Conservation (phyloP, 768 basidiomycete genomes). For the Amanita phalloides region DNA sequence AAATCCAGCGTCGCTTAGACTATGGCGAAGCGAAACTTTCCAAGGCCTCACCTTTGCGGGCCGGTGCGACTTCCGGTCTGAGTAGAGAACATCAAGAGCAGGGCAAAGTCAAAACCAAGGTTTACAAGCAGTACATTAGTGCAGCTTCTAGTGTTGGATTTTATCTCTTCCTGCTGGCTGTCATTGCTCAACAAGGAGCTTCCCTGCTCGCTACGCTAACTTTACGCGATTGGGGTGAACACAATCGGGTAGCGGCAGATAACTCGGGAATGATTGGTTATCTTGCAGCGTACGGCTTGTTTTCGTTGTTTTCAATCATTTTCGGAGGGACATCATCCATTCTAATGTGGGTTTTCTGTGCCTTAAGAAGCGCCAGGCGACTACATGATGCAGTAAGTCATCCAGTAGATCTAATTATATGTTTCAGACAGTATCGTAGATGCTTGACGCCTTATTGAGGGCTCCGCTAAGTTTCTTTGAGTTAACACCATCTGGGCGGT, state of each 20-base stretch:
- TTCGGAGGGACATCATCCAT: slow-evolving; percentile 47
- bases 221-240: slow-evolving; percentile 76
- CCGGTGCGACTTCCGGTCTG: slow-evolving; percentile 32
- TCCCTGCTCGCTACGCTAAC: slow-evolving; percentile 53
- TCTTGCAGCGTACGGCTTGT: slow-evolving; percentile 55
- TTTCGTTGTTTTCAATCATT: slow-evolving; percentile 47
- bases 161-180: slow-evolving; percentile 45
- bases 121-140: slow-evolving; percentile 70
- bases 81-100: slow-evolving; percentile 68
- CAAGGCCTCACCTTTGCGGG: slow-evolving; percentile 25
- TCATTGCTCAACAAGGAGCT: slow-evolving; percentile 44
- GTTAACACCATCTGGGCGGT: slow-evolving; percentile 78
- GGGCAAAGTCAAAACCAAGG: slow-evolving; percentile 66
- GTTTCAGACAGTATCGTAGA: slow-evolving; percentile 28
- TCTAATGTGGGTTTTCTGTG: slow-evolving; percentile 69
- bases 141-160: slow-evolving; percentile 75
- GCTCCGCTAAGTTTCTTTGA: slow-evolving; percentile 89
- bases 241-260: slow-evolving; percentile 48
- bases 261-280: slow-evolving; percentile 51
- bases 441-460: slow-evolving; percentile 70
- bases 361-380: slow-evolving; percentile 58
- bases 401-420: background rate
- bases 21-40: slow-evolving; percentile 46
- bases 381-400: slow-evolving; percentile 65
- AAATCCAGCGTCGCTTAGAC: slow-evolving; percentile 44